Evolutionary conservation across 1,139 yeast genomes (phyloP).

Genomic region (Spathaspora sp.): DNA sequence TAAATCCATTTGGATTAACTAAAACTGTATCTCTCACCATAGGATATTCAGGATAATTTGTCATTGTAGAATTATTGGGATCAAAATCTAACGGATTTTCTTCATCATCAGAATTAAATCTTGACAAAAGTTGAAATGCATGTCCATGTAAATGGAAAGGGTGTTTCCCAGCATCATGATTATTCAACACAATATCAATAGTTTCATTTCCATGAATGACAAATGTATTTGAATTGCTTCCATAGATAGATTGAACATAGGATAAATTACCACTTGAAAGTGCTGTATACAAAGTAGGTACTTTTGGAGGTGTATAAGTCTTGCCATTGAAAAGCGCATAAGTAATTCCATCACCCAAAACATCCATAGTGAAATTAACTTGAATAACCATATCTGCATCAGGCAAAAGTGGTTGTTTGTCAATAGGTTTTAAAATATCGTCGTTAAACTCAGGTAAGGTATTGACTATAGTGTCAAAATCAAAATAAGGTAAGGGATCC

Average conservation of each 20-base stretch:
- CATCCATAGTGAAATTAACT: constrained; percentile 73
- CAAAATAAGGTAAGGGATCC: constrained; percentile 18
- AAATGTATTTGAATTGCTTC: constrained; percentile 72
- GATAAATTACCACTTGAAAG: constrained; percentile 59
- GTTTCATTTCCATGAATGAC: constrained; percentile 69
- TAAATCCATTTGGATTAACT: constrained; percentile 67
- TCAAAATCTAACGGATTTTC: constrained; percentile 41
- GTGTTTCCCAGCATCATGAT: constrained; percentile 73
- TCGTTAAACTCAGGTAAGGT: constrained; percentile 60
- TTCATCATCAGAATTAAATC: constrained; percentile 35
- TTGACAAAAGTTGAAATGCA: constrained; percentile 57
- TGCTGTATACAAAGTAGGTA: constrained; percentile 79
- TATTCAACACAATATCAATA: constrained; percentile 68
- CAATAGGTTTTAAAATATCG: constrained; percentile 58
- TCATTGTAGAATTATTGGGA: constrained; percentile 30
- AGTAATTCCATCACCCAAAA: constrained; percentile 77
- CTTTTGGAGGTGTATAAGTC: constrained; percentile 75
- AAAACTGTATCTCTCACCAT: constrained; percentile 68
- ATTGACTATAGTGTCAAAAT: constrained; percentile 39
- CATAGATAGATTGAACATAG: constrained; percentile 51
- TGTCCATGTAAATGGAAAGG: constrained; percentile 93
- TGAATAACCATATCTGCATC: constrained; percentile 68
- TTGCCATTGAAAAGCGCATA: constrained; percentile 89
- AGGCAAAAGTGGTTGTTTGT: constrained; percentile 49
- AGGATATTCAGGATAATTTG: constrained; percentile 49